These are phyloP conservation scores for Tuber melanosporum DNA, from an alignment of 495 filamentous ascomycete genomes.

Conservation along the genomic window DNA sequence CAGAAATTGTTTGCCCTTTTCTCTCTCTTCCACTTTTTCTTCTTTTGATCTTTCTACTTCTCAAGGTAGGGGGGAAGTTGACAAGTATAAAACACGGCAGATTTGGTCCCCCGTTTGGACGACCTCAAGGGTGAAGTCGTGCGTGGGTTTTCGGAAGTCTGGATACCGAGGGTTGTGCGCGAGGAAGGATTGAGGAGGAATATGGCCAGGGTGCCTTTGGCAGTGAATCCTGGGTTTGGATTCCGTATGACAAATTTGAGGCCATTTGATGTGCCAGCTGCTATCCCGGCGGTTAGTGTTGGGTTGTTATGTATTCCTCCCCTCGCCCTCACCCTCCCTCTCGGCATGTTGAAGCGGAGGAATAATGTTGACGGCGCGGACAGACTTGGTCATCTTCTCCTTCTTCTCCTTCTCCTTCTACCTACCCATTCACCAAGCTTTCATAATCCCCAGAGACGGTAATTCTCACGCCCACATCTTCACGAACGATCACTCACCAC, in stretches of 20 bases:
- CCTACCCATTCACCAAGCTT: slow-evolving; percentile 59
- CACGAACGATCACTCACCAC: not conserved
- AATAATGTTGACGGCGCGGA: not conserved
- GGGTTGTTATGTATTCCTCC: slow-evolving; percentile 52
- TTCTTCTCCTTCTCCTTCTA: slow-evolving; percentile 69
- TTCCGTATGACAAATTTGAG: slow-evolving; percentile 57
- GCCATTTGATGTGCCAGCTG: slow-evolving; percentile 54
- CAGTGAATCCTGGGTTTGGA: slow-evolving; percentile 58
- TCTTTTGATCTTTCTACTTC: not conserved
- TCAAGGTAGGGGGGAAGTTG: not conserved
- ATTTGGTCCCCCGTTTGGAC: not conserved
- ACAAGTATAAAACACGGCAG: not conserved
- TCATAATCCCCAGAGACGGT: slow-evolving; percentile 44
- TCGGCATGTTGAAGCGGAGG: not conserved
- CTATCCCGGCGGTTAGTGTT: slow-evolving; percentile 57
- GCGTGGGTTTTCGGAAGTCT: slow-evolving; percentile 1
- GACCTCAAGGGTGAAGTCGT: not conserved
- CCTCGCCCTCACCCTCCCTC: not conserved
- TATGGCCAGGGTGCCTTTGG: slow-evolving; percentile 51
- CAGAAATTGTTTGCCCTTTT: slow-evolving; percentile 5
- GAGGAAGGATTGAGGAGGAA: slow-evolving; percentile 26
- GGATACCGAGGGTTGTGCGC: not conserved
- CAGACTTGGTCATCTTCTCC: slow-evolving; percentile 61
- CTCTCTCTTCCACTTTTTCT: not conserved
- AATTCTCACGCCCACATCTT: not conserved